phyloP scores from a whole-genome alignment of 495 filamentous ascomycete species.

The Aspergillus diversus region DNA sequence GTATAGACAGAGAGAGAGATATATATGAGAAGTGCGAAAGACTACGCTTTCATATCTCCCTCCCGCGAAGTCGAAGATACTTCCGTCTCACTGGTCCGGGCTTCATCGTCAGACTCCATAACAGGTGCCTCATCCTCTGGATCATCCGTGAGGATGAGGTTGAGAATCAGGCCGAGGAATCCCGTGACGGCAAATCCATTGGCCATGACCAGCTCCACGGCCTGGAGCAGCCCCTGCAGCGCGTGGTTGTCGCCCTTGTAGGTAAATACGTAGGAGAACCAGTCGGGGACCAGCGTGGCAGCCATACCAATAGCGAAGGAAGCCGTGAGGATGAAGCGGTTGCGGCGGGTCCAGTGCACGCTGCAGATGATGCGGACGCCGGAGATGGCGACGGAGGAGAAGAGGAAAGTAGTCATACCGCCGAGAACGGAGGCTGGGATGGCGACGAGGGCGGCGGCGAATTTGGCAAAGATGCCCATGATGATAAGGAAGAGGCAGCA shows the following conservation, averaged over 20 bases:
- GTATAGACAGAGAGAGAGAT: too few relatives aligned
- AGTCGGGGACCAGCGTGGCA: slow-evolving; percentile 79
- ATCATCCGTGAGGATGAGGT: slow-evolving; percentile 74
- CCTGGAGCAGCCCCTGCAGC: slow-evolving; percentile 79
- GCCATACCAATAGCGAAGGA: slow-evolving; percentile 76
- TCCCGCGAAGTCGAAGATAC: neutral
- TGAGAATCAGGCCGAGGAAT: slow-evolving; percentile 70
- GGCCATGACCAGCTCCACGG: slow-evolving; percentile 78
- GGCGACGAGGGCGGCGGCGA: slow-evolving; percentile 83
- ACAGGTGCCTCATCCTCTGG: slow-evolving; percentile 59
- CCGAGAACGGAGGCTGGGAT: slow-evolving; percentile 83
- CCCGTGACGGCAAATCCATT: slow-evolving; percentile 70
- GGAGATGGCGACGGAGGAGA: slow-evolving; percentile 80
- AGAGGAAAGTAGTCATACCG: slow-evolving; percentile 94
- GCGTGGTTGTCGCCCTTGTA: slow-evolving; percentile 69
- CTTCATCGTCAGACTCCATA: slow-evolving; percentile 27
- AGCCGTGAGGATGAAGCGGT: slow-evolving; percentile 85
- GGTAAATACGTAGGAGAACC: slow-evolving; percentile 78
- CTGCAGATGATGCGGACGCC: slow-evolving; percentile 84
- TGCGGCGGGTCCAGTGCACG: slow-evolving; percentile 79
- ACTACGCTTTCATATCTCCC: slow-evolving; percentile 7
- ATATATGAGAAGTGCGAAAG: neutral
- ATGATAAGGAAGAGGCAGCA: slow-evolving; percentile 80
- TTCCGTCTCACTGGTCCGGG: slow-evolving; percentile 4
- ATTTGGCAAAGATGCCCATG: slow-evolving; percentile 91